These are phyloP conservation scores for Dalechampia spathulata DNA, from an alignment of 441 rosid species.

Conservation along the genomic window DNA sequence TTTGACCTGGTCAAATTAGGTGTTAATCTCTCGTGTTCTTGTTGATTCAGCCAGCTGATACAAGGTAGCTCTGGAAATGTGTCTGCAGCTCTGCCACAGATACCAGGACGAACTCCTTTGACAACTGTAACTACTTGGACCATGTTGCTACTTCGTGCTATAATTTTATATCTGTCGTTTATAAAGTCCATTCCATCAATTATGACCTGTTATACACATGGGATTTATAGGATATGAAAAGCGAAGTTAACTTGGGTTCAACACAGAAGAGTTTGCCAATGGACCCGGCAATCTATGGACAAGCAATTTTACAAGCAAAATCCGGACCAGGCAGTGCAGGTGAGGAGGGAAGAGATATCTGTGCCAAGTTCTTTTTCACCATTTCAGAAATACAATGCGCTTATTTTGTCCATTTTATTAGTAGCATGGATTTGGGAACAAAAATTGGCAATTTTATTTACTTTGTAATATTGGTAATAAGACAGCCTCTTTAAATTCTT, in stretches of 20 bases:
- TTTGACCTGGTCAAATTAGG: conserved; percentile 10
- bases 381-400: background rate
- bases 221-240: conserved; percentile 48
- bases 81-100: conserved; percentile 47
- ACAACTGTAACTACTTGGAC: conserved; percentile 31
- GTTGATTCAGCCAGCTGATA: conserved; percentile 46
- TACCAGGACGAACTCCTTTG: conserved; percentile 33
- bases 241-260: conserved; percentile 41
- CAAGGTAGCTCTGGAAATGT: conserved; percentile 54
- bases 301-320: conserved; percentile 51
- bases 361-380: background rate
- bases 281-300: conserved; percentile 58
- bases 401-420: background rate
- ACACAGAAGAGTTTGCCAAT: conserved; percentile 36
- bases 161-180: background rate
- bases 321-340: conserved; percentile 47
- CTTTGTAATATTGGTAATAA: background rate
- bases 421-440: background rate
- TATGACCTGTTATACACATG: conserved; percentile 19
- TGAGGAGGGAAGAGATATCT: conserved; percentile 19
- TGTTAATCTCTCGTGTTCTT: conserved; percentile 10
- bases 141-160: background rate
- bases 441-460: background rate
- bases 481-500: background rate
- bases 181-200: background rate